These are phyloP conservation scores for Thermothielavioides terrestris DNA, from an alignment of 495 filamentous ascomycete species.

Conservation along the genomic window DNA sequence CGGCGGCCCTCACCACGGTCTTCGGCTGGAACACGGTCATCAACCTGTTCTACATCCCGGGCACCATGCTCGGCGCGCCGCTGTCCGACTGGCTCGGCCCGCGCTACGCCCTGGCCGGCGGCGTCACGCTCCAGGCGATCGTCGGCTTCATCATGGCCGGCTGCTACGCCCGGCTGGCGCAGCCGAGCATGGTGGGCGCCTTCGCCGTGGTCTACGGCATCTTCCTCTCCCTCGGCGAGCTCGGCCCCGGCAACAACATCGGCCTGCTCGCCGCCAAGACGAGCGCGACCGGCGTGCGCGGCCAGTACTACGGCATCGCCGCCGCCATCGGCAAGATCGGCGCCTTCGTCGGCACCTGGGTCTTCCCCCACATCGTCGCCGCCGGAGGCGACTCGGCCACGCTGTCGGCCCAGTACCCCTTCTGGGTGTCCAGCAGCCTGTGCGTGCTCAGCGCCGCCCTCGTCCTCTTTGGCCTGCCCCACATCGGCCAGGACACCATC, in stretches of 20 bases:
- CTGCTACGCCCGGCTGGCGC: conserved; percentile 55
- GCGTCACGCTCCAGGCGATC: conserved; percentile 60
- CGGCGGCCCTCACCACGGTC: conserved; percentile 55
- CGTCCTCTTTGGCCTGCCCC: conserved; percentile 50
- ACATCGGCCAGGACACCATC: conserved; percentile 70
- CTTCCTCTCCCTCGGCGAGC: conserved; percentile 74
- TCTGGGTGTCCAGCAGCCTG: conserved; percentile 60
- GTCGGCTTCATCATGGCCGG: conserved; percentile 84
- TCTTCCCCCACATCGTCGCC: conserved; percentile 62
- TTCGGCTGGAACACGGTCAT: conserved; percentile 83
- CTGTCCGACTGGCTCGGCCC: conserved; percentile 70
- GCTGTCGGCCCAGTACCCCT: conserved; percentile 67
- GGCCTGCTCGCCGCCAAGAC: conserved; percentile 81
- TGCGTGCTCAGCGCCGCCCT: conserved; percentile 55
- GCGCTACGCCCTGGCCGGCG: conserved; percentile 56
- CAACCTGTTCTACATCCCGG: conserved; percentile 81
- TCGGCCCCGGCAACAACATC: conserved; percentile 88
- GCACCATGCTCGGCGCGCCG: conserved; percentile 65
- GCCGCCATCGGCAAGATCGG: conserved; percentile 82
- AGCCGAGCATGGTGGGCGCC: conserved; percentile 54
- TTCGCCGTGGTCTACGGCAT: conserved; percentile 74
- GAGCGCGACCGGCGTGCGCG: conserved; percentile 74
- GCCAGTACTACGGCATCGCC: conserved; percentile 86
- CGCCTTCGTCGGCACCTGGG: conserved; percentile 80
- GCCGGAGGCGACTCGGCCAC: conserved; percentile 47